Evolutionary conservation across 768 basidiomycete species (phyloP).

Genomic region (Suillus clintonianus): DNA sequence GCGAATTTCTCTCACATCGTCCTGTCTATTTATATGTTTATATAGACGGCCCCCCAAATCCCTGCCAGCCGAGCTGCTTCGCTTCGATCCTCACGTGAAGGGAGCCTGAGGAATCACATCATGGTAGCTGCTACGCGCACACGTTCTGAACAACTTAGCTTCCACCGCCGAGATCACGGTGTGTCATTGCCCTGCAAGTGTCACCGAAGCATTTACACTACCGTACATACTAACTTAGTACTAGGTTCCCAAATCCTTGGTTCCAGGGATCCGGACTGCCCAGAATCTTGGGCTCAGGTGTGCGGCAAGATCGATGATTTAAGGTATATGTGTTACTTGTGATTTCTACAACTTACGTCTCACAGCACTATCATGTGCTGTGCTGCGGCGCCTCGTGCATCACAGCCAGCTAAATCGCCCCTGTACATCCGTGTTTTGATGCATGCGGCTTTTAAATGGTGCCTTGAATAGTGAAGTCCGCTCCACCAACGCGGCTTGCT

Average conservation of each 20-base stretch:
- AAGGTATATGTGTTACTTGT: background rate
- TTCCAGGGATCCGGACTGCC: background rate
- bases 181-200: too few species aligned
- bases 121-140: background rate
- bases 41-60: background rate
- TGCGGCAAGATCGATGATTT: background rate
- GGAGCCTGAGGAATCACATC: too few species aligned
- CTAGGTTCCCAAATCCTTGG: background rate
- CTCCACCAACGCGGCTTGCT: background rate
- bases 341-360: background rate
- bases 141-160: background rate
- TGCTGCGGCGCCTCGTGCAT: background rate
- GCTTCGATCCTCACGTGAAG: background rate
- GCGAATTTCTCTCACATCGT: background rate
- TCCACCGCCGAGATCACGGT: background rate
- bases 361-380: background rate
- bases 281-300: background rate
- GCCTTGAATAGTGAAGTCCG: too few species aligned
- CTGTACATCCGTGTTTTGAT: too few species aligned
- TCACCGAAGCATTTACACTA: background rate
- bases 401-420: background rate
- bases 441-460: too few species aligned
- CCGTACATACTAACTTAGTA: too few species aligned
- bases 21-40: background rate
- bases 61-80: background rate